Evolutionary conservation across 345 rosid genomes (phyloP).

Genomic region (Abelmoschus esculentus): DNA sequence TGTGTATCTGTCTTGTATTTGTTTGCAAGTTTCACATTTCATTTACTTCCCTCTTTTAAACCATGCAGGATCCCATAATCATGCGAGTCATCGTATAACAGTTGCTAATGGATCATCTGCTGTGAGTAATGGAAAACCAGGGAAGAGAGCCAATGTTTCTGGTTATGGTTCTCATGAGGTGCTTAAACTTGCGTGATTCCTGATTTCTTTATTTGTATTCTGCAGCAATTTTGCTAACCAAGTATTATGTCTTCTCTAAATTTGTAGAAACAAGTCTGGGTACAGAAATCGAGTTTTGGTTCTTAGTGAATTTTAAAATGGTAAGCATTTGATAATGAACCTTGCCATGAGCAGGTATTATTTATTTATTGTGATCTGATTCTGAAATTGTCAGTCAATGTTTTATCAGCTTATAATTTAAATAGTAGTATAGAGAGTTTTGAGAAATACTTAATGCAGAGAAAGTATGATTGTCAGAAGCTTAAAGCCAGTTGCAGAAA

Average conservation of each 20-base stretch:
- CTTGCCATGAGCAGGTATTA: neutral
- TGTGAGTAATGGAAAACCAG: constrained; percentile 29
- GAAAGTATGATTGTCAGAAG: neutral
- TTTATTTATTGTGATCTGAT: neutral
- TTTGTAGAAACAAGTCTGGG: constrained; percentile 63
- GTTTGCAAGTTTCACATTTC: neutral
- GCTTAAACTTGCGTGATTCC: neutral
- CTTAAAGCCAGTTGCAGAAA: neutral
- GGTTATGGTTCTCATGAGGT: constrained; percentile 39
- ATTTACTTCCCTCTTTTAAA: neutral
- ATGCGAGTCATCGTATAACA: constrained; percentile 33
- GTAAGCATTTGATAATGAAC: constrained; percentile 17
- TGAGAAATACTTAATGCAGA: neutral
- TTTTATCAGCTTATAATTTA: neutral
- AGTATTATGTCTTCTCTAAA: neutral
- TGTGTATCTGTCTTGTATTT: neutral
- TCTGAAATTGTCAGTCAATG: neutral
- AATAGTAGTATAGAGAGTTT: too few relatives aligned
- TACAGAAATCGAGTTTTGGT: constrained; percentile 50
- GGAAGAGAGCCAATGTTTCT: constrained; percentile 29
- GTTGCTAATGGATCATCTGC: constrained; percentile 26
- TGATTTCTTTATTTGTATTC: neutral
- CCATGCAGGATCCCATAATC: constrained; percentile 31
- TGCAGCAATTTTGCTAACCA: neutral
- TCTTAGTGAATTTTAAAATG: constrained; percentile 25